Conservation (phyloP, 352 stramenopile genomes). For the Blastocystis sp. region DNA sequence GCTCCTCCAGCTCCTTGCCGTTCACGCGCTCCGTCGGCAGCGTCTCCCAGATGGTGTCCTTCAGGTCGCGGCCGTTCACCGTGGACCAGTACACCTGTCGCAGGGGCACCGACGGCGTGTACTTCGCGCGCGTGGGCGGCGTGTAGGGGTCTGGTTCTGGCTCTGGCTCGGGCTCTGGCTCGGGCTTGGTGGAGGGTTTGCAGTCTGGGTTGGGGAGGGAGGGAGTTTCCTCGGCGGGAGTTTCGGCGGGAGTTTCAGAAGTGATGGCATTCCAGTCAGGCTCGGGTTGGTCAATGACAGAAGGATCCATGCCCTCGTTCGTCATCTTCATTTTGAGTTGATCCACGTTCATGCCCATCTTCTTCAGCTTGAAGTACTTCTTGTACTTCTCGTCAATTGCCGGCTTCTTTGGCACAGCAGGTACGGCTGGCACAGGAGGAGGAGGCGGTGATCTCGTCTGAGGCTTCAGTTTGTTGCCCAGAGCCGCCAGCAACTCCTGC, state of each 20-base stretch:
- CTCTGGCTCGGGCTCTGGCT: slow-evolving; percentile 20
- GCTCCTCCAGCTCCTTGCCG: slow-evolving; percentile 32
- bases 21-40: slow-evolving; percentile 6
- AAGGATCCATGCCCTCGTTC: slow-evolving; percentile 75
- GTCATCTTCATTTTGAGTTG: slow-evolving; percentile 84
- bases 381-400: slow-evolving; percentile 76
- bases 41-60: slow-evolving; percentile 54
- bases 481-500: neutral
- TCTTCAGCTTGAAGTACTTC: slow-evolving; percentile 83
- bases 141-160: slow-evolving; percentile 1
- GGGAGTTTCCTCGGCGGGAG: neutral
- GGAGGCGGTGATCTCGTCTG: slow-evolving; percentile 72
- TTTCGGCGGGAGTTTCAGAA: neutral
- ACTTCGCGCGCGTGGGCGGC: slow-evolving; percentile 30
- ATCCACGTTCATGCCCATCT: slow-evolving; percentile 79
- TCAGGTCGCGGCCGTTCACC: slow-evolving; percentile 5
- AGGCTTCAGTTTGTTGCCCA: neutral
- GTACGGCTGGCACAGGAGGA: neutral
- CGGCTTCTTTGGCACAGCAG: slow-evolving; percentile 4
- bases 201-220: neutral
- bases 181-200: neutral
- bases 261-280: neutral
- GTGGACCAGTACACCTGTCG: slow-evolving; percentile 45
- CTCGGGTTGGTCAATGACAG: neutral
- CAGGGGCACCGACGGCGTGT: slow-evolving; percentile 48